A percentile compares a stretch with the other conserved stretches of the same genome.
Conservation (phyloP, 2,329 filamentous ascomycete genomes). For the Arthrobotrys conoides region DNA sequence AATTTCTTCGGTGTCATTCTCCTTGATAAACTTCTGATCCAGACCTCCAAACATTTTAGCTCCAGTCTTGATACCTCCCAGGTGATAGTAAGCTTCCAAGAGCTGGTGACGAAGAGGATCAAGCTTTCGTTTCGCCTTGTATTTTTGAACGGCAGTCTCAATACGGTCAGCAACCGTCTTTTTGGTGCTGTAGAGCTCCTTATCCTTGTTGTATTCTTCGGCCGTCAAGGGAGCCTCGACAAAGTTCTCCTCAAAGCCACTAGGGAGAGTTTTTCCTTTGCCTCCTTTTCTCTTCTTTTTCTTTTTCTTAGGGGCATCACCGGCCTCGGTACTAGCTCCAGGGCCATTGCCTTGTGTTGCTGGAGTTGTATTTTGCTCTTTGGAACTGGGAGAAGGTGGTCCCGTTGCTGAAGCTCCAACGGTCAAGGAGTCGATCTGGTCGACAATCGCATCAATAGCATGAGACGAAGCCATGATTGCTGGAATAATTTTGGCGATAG, state of each 20-base stretch:
- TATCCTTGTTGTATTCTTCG: conserved; percentile 77
- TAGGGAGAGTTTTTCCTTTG: conserved; percentile 68
- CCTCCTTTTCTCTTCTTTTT: conserved; percentile 68
- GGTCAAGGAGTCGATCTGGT: conserved; percentile 53
- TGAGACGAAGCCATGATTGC: conserved; percentile 33
- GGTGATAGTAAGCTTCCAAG: conserved; percentile 84
- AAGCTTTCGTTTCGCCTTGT: conserved; percentile 81
- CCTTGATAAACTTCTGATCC: conserved; percentile 74
- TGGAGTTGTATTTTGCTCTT: conserved; percentile 25
- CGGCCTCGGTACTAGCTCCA: conserved; percentile 18
- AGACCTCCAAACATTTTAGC: conserved; percentile 76
- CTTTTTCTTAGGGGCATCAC: conserved; percentile 59
- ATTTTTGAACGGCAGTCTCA: conserved; percentile 86
- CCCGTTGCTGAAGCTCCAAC: conserved; percentile 6
- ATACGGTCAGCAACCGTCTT: conserved; percentile 72
- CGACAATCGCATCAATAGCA: conserved; percentile 45
- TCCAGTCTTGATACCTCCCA: conserved; percentile 81
- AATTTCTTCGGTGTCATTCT: conserved; percentile 76
- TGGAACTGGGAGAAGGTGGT: background rate
- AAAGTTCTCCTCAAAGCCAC: conserved; percentile 84
- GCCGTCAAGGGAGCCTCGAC: conserved; percentile 84
- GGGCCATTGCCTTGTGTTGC: conserved; percentile 31
- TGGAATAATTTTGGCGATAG: no score
- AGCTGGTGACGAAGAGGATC: conserved; percentile 72
- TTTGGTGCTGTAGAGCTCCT: conserved; percentile 75